phyloP scores from a whole-genome alignment of 2,329 filamentous ascomycete genomes.

The Penicillium sp. region DNA sequence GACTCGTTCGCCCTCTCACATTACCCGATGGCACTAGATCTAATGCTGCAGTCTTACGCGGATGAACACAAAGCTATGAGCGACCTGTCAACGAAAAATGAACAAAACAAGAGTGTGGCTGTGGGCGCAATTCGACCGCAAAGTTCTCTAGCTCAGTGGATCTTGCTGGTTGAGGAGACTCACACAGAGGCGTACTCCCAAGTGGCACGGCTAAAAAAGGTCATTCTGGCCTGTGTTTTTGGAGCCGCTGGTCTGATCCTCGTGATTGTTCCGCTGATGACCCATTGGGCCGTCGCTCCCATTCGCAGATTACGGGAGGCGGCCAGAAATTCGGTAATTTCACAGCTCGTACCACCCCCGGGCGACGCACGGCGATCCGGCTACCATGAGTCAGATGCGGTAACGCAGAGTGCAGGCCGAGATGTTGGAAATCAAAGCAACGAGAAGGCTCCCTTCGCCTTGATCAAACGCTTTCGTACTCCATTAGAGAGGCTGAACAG shows the following conservation, averaged over 20 bases:
- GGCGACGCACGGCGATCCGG: not conserved
- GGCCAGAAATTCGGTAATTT: conserved; percentile 70
- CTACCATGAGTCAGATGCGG: not conserved
- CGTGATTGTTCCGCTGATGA: conserved; percentile 72
- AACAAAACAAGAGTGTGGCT: conserved; percentile 67
- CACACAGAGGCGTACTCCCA: conserved; percentile 73
- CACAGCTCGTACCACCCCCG: conserved; percentile 39
- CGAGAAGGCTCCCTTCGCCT: conserved; percentile 11
- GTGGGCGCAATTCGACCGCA: conserved; percentile 76
- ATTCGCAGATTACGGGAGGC: conserved; percentile 75
- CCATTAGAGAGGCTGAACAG: conserved; percentile 12
- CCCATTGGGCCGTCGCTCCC: conserved; percentile 77
- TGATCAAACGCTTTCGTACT: conserved; percentile 13
- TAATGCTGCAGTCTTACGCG: conserved; percentile 55
- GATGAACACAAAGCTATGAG: conserved; percentile 68
- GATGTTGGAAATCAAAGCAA: not conserved
- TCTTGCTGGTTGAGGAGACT: conserved; percentile 75
- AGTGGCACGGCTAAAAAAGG: conserved; percentile 72
- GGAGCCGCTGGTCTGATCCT: conserved; percentile 74
- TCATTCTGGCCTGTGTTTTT: conserved; percentile 82
- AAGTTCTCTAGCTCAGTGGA: conserved; percentile 74
- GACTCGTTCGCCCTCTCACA: conserved; percentile 58
- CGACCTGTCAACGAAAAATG: conserved; percentile 68
- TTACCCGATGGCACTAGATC: conserved; percentile 64
- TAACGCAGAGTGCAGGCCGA: not conserved